phyloP scores from a whole-genome alignment of 371 early-diverging fungal species.

The Saksenaea vasiformis region DNA sequence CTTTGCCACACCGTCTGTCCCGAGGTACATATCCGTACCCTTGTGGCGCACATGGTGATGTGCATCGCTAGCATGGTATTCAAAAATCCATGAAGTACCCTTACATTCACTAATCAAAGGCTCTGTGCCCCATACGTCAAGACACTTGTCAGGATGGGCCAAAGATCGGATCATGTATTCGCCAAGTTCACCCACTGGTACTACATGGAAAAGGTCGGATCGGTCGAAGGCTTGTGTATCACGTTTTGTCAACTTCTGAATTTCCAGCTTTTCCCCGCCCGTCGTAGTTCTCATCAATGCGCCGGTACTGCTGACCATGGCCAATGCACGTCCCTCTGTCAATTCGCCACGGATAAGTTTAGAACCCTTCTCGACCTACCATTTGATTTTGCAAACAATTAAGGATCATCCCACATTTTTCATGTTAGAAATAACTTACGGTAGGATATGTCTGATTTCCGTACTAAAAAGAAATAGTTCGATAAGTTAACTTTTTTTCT shows the following conservation, averaged over 20 bases:
- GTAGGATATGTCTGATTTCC: conserved; percentile 26
- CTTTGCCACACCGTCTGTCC: not conserved
- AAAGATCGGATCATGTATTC: conserved; percentile 20
- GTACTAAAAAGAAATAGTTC: conserved; percentile 9
- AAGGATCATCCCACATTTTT: conserved; percentile 2
- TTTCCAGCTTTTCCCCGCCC: not conserved
- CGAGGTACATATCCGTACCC: conserved; percentile 14
- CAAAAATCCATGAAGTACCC: conserved; percentile 21
- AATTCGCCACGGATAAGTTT: conserved; percentile 22
- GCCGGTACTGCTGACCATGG: conserved; percentile 6
- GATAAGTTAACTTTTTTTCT: not conserved
- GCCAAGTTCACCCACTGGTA: conserved; percentile 7
- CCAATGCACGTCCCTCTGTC: conserved; percentile 20
- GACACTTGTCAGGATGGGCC: conserved; percentile 10
- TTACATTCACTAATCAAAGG: conserved; percentile 17
- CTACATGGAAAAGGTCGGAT: conserved; percentile 4
- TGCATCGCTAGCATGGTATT: conserved; percentile 10
- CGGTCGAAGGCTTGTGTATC: not conserved
- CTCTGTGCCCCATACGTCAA: conserved; percentile 16
- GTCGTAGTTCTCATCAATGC: not conserved
- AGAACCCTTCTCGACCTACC: conserved; percentile 17
- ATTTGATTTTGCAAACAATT: not conserved
- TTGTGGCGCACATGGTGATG: conserved; percentile 14
- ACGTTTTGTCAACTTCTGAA: conserved; percentile 4
- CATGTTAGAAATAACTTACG: conserved; percentile 1